These are phyloP conservation scores for Potentilla sterilis DNA, from an alignment of 306 rosid species.

Conservation along the genomic window DNA sequence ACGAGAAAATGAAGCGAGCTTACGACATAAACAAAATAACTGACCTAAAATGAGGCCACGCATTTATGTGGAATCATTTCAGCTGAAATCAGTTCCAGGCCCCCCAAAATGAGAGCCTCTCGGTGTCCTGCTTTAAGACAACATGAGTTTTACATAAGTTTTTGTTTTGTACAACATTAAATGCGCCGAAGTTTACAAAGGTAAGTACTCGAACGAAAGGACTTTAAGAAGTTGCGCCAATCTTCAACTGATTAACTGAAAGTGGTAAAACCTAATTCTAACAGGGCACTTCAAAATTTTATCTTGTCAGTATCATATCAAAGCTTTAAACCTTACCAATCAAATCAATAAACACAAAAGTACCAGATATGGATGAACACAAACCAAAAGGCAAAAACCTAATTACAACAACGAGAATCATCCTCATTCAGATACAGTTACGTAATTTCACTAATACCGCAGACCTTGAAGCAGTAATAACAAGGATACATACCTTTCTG, in stretches of 20 bases:
- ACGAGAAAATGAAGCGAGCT: conserved; percentile 43
- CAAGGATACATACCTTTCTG: conserved; percentile 42
- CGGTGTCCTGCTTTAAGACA: conserved; percentile 69
- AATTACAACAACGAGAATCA: conserved; percentile 2
- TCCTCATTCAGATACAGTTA: not conserved
- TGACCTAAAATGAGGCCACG: conserved; percentile 81
- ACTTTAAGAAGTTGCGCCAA: conserved; percentile 37
- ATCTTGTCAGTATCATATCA: conserved; percentile 7
- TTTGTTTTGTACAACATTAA: conserved; percentile 41
- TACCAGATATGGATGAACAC: not conserved
- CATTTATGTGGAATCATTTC: conserved; percentile 69
- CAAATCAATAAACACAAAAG: not conserved
- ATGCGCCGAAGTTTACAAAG: conserved; percentile 52
- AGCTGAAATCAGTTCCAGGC: conserved; percentile 69
- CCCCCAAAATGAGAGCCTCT: conserved; percentile 74
- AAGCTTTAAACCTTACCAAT: conserved; percentile 17
- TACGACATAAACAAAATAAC: conserved; percentile 60
- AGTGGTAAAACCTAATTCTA: conserved; percentile 7
- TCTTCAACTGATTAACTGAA: conserved; percentile 36
- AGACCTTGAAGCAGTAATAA: not conserved
- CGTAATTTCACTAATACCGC: not conserved
- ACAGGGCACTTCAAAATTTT: not conserved
- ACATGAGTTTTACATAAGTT: conserved; percentile 62
- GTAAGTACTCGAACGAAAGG: conserved; percentile 59
- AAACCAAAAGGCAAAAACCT: not conserved